Evolutionary conservation across 2,329 filamentous ascomycete species (phyloP), one percentile per base, ranked within the genome.

Genomic region (Ophiocordyceps camponoti-floridani): DNA sequence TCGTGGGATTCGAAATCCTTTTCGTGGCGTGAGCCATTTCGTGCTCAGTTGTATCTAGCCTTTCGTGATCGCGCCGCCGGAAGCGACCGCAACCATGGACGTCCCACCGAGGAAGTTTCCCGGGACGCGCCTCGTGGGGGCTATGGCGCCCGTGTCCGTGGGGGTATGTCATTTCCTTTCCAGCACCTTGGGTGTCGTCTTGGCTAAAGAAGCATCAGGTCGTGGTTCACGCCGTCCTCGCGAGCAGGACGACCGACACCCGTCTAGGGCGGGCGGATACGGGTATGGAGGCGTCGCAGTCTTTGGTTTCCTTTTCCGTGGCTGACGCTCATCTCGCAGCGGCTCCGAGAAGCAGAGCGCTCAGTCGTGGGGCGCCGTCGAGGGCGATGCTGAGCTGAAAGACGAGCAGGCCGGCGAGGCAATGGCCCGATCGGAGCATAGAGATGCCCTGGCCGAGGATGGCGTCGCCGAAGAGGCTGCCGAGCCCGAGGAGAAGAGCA

Each of bases 371-470:
- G 91, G 89, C 56, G 80, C 77, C 59, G 73, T 75, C 55, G 82
- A 85, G 60, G 91, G 87, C 57, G 70, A 80, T 50, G 82, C 82
- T 59, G 86, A 93, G 69, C 79, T 83, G 68, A 83, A 83, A 60
- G 91, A 96, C 57, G 91, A 96, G 75, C 77, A 85, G 67, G 86
- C 82, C 55, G 91, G 83, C 56, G 87, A 93, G 64, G 82, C 77
- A 56, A 93, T 95, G 55, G 91, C 91, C 54, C 75, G 85, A 67
- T 70, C 73, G 52, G 89, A 96, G 60, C 75, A 85, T 68, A 86
- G 83, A 68, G 82, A 86, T 49, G 73, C 68, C 45, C 60, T 65
- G 44, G 63, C 62, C 40, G 74, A 71, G 54, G 75, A 70, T 51
- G 66, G 63, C 40, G 57, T 62, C 41, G 56, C 54, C 44, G 66